A percentile compares a stretch with the other conserved stretches of the same genome.
phyloP scores from a whole-genome alignment of 2,329 filamentous ascomycete genomes.

The Pyrenophora tritici-repentis region DNA sequence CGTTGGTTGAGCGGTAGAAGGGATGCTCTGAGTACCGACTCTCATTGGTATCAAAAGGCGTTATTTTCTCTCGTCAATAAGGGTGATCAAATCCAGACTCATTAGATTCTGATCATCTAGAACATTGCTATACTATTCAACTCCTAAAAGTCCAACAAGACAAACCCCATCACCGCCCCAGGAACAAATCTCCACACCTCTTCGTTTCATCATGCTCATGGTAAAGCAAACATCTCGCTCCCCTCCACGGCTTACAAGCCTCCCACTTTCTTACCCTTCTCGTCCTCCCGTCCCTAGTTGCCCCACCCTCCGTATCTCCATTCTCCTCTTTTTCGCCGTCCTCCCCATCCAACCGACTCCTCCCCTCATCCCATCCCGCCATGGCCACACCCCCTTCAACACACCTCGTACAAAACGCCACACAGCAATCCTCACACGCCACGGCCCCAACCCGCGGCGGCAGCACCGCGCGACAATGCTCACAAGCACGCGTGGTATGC shows the following conservation, averaged over 20 bases:
- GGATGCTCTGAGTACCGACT: too few relatives aligned
- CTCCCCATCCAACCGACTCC: slow-evolving; percentile 14
- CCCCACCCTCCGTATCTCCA: slow-evolving; percentile 18
- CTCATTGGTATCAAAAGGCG: too few relatives aligned
- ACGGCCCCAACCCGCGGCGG: slow-evolving; percentile 47
- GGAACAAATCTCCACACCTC: slow-evolving; percentile 38
- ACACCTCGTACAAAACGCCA: slow-evolving; percentile 50
- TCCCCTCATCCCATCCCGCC: slow-evolving; percentile 40
- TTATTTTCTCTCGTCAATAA: too few relatives aligned
- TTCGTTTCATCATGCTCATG: slow-evolving; percentile 48
- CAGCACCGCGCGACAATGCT: slow-evolving; percentile 45
- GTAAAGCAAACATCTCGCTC: slow-evolving; percentile 43
- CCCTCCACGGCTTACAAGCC: slow-evolving; percentile 47
- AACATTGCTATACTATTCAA: background rate
- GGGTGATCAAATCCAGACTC: too few relatives aligned
- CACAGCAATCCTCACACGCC: slow-evolving; percentile 49
- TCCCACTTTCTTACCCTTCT: slow-evolving; percentile 41
- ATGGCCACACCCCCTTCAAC: slow-evolving; percentile 39
- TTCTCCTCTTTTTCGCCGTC: slow-evolving; percentile 4
- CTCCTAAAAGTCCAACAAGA: background rate
- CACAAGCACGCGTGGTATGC: slow-evolving; percentile 44
- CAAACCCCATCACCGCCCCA: slow-evolving; percentile 29
- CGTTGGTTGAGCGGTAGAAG: too few relatives aligned
- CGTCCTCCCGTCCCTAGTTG: slow-evolving; percentile 31
- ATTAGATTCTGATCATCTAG: too few relatives aligned